Base-by-base conservation (phyloP, 2,329 filamentous ascomycete species). In the Coniochaeta pulveracea region DNA sequence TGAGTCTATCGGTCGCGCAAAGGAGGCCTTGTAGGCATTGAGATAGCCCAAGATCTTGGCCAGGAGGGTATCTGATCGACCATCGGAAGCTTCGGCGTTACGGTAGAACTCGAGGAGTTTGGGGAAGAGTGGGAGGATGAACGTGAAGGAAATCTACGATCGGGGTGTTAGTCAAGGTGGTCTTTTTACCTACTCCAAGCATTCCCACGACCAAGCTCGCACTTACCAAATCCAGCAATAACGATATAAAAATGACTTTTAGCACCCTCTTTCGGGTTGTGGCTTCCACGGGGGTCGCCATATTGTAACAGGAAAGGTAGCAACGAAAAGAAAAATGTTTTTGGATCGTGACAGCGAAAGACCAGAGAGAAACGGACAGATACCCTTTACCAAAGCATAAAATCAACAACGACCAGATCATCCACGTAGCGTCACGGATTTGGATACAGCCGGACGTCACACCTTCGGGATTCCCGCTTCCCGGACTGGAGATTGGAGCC, bases 71-170 rank as follows among this genome's bases (percentile, higher is more conserved):
- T 54, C 47, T 10, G 56, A 52, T 26, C 60, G 48, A 34, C 57
- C 47, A n/a, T 61, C 49, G 16, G 66, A 61, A 25, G 71, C 70
- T 58, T 95, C 88, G 57, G 78, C 76, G 52, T 85, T 79, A 59
- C 85, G 84, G 64, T 96, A 98, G 71, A 95, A 96, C 48, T 93
- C 82, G 57, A 96, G 80, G 27, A 98, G 80, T 37, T 86, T 88
- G 6, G 88, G 91, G 54, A 96, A 98, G 22, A 98, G 75, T 0
- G 91, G 91, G 7, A 98, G 79, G 52, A 96, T 96, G 54, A 98
- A 95, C 19, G 91, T 98, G 57, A 98, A 98, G 36, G 89, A 95
- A 49, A 96, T 85, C 89, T 95, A 42, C 19, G 10, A 15, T 19
- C 18, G 15, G 9, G 25, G n/a, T 4, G 19, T 35, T 37, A n/a